phyloP scores from a whole-genome alignment of 352 stramenopile species.

The Phytophthora multivora region DNA sequence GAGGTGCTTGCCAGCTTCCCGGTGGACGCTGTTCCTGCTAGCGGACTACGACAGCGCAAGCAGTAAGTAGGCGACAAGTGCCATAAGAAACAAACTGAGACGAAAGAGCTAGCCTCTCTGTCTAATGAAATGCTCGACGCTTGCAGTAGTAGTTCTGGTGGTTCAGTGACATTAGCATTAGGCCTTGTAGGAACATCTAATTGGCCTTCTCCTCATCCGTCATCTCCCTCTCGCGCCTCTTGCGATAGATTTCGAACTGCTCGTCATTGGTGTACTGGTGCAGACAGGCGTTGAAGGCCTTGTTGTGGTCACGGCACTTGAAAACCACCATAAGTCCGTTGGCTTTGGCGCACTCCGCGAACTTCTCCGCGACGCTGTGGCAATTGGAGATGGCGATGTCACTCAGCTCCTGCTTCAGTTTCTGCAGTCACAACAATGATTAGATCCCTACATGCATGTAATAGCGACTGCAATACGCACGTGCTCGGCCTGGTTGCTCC shows the following conservation, averaged over 20 bases:
- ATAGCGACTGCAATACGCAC: slow-evolving; percentile 33
- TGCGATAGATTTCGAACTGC: slow-evolving; percentile 70
- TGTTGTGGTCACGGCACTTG: slow-evolving; percentile 75
- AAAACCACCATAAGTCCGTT: slow-evolving; percentile 76
- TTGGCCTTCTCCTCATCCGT: slow-evolving; percentile 23
- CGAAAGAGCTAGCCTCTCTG: not conserved
- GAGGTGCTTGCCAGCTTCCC: slow-evolving; percentile 42
- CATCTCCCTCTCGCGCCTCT: slow-evolving; percentile 67
- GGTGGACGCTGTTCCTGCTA: slow-evolving; percentile 23
- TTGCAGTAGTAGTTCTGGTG: slow-evolving; percentile 4
- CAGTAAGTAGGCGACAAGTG: slow-evolving; percentile 7
- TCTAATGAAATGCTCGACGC: slow-evolving; percentile 24
- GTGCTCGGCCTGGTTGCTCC: slow-evolving; percentile 86
- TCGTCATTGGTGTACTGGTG: slow-evolving; percentile 82
- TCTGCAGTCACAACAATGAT: slow-evolving; percentile 37
- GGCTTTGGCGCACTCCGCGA: slow-evolving; percentile 70
- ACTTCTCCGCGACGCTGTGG: slow-evolving; percentile 53
- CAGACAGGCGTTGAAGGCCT: slow-evolving; percentile 80
- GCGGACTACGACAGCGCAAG: slow-evolving; percentile 52
- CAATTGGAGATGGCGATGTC: slow-evolving; percentile 86
- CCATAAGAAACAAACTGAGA: not conserved
- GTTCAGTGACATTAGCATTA: slow-evolving; percentile 5
- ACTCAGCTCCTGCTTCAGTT: slow-evolving; percentile 82
- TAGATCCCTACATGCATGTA: not conserved
- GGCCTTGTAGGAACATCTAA: not conserved